A percentile compares a stretch with the other conserved stretches of the same genome.
phyloP scores from a whole-genome alignment of 192 early-diverging fungal species.

The Backusella mclennaniae region DNA sequence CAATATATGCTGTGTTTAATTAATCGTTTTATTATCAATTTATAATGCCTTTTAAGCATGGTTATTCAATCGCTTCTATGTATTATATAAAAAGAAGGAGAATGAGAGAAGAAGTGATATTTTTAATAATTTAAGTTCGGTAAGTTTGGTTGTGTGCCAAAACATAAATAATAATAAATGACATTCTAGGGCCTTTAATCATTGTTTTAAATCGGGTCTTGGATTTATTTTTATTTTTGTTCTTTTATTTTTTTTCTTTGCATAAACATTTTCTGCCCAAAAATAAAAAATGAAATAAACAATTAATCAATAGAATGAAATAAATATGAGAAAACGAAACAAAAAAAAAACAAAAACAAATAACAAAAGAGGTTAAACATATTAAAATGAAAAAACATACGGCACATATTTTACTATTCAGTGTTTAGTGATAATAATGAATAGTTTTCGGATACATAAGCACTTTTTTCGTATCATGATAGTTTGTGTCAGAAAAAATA shows the following conservation, averaged over 20 bases:
- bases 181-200: background rate
- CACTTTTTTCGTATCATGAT: background rate
- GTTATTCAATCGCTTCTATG: background rate
- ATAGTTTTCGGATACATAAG: too few species aligned
- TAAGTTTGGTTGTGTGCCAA: background rate
- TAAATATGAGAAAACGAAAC: background rate
- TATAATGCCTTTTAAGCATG: background rate
- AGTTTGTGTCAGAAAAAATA: background rate
- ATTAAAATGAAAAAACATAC: background rate
- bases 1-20: background rate
- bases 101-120: background rate
- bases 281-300: background rate
- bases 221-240: background rate
- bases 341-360: background rate
- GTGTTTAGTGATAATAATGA: too few species aligned
- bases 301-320: background rate
- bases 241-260: constrained; percentile 1
- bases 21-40: background rate
- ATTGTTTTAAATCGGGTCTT: background rate
- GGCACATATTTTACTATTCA: background rate
- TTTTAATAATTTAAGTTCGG: background rate
- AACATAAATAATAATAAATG: background rate
- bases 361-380: background rate
- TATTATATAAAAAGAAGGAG: background rate
- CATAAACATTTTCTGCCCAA: background rate